These are phyloP conservation scores for Carex parvula DNA, from an alignment of 176 grass and related monocot genomes.

Conservation along the genomic window DNA sequence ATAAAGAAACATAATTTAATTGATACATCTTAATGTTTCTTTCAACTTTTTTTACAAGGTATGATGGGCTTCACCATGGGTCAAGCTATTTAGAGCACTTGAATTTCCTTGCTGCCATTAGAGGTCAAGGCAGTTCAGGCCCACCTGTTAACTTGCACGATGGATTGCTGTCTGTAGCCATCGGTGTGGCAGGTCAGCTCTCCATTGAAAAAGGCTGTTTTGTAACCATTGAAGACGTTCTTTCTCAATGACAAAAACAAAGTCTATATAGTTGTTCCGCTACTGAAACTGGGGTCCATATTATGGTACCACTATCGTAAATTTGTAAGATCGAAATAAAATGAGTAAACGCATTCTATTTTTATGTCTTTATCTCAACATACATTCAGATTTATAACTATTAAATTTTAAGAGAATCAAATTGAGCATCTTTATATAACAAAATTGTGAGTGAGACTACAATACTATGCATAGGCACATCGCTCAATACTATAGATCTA, in stretches of 20 bases:
- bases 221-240: constrained; percentile 65
- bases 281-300: no score
- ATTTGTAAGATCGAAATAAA: background rate
- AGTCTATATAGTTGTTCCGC: background rate
- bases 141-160: constrained; percentile 56
- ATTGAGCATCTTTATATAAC: no score
- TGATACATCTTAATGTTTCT: background rate
- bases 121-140: constrained; percentile 36
- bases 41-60: constrained; percentile 38
- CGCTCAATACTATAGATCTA: no score
- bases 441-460: no score
- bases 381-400: no score
- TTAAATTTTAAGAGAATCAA: no score
- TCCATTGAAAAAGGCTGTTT: constrained; percentile 69
- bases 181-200: constrained; percentile 61
- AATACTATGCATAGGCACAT: no score
- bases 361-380: no score
- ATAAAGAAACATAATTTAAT: no score
- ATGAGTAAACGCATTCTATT: no score
- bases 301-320: background rate
- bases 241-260: constrained; percentile 16
- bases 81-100: constrained; percentile 94
- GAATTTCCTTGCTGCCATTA: constrained; percentile 68
- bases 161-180: constrained; percentile 66
- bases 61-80: constrained; percentile 89